Evolutionary conservation across 495 filamentous ascomycete genomes (phyloP), one percentile per base, ranked within the genome.

Genomic region (Elaphomyces granulatus): DNA sequence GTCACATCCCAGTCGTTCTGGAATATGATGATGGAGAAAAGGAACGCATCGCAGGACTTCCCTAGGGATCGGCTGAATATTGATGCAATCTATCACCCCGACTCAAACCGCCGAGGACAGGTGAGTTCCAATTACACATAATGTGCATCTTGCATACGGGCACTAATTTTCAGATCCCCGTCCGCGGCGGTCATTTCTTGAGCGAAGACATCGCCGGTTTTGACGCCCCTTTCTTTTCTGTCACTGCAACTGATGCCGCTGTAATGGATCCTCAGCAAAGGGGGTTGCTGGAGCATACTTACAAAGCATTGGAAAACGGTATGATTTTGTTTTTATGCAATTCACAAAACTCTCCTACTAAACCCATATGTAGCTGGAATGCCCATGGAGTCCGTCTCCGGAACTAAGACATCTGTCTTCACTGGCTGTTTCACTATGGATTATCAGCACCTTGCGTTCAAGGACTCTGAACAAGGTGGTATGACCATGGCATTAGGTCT

Each of bases 301-400:
- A 68, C 19, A 69, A 75, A 44, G 68, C 67, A 10, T 55, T 75
- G 20, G 72, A 77, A 48, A 71, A 64, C 54, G 68, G 38, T 43
- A 15, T 2, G 34, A n/a, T n/a, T n/a, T n/a, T n/a, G n/a, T n/a
- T n/a, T n/a, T n/a, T n/a, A n/a, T n/a, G n/a, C n/a, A n/a, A n/a
- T n/a, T n/a, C n/a, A n/a, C n/a, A n/a, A n/a, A n/a, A n/a, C n/a
- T n/a, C n/a, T n/a, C n/a, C n/a, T n/a, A n/a, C n/a, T n/a, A 9
- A 8, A 38, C 21, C 16, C 2, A 40, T 40, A 17, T 37, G 8
- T 20, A 34, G 35, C 55, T 9, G 60, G 59, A 12, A 50, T 60
- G 8, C 47, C 55, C 1, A 26, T 62, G n/a, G 12, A 44, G 2
- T 35, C 46, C 1, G 45, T 75, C 1, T 47, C 60, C 4, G 70